Percentiles rank a stretch among this genome's conserved stretches.
These are phyloP conservation scores for Hypomyces rosellus DNA, from an alignment of 2,329 filamentous ascomycete genomes.

Conservation along the genomic window DNA sequence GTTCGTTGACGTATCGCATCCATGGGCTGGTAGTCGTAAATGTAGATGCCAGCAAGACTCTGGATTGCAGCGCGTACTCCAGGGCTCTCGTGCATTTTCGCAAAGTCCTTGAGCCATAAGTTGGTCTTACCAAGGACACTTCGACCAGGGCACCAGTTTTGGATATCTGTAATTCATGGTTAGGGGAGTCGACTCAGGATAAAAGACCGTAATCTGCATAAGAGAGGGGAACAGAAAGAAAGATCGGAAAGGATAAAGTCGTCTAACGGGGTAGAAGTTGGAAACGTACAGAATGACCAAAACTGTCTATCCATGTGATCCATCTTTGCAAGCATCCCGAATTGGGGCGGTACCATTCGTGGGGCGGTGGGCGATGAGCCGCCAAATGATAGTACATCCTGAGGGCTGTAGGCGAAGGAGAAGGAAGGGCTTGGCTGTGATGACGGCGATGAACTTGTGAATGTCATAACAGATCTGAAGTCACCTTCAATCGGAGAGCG, in stretches of 20 bases:
- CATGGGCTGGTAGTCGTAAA: slow-evolving; percentile 34
- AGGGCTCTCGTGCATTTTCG: slow-evolving; percentile 29
- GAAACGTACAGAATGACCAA: slow-evolving; percentile 30
- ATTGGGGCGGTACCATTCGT: slow-evolving; percentile 21
- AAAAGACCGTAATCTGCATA: not conserved
- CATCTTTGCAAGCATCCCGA: slow-evolving; percentile 28
- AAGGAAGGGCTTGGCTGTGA: not conserved
- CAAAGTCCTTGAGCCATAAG: slow-evolving; percentile 34
- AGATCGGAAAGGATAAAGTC: not conserved
- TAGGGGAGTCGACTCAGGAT: not conserved
- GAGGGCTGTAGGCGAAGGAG: not conserved
- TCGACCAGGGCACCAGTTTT: slow-evolving; percentile 35
- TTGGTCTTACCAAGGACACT: slow-evolving; percentile 33
- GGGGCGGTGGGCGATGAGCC: not conserved
- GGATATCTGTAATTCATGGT: slow-evolving; percentile 23
- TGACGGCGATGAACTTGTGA: not conserved
- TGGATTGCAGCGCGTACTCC: slow-evolving; percentile 34
- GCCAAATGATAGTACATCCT: not conserved
- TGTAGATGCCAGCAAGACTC: slow-evolving; percentile 34
- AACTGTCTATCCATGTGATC: slow-evolving; percentile 27
- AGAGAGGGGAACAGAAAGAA: not conserved
- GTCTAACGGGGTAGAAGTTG: not conserved
- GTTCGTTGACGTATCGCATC: slow-evolving; percentile 26
- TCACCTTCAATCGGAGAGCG: not conserved
- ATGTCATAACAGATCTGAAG: not conserved